Conservation (phyloP, 176 grass and related monocot species). For the Eragrostis nindensis region DNA sequence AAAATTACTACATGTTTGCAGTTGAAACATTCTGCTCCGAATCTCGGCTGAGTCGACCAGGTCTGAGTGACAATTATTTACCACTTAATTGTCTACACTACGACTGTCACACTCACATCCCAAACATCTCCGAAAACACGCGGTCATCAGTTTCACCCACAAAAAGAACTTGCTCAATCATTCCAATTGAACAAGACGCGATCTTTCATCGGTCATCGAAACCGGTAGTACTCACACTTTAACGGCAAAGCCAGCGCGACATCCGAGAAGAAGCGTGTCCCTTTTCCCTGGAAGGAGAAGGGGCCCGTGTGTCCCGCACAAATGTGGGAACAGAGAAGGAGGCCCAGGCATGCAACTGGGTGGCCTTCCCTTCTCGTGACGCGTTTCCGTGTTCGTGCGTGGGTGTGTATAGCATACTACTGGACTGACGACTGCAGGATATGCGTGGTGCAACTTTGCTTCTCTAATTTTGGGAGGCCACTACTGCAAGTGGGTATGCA, state of each 20-base stretch:
- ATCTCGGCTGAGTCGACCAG: not conserved
- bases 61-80: not conserved
- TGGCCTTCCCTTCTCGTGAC: not conserved
- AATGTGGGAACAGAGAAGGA: conserved; percentile 1
- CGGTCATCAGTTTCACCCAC: not conserved
- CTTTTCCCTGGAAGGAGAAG: conserved; percentile 9
- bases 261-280: conserved; percentile 29
- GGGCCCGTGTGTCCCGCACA: conserved; percentile 36
- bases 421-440: not conserved
- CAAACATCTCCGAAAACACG: not conserved
- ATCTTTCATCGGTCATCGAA: not conserved
- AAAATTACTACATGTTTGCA: not conserved
- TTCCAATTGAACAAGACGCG: not conserved
- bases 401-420: not conserved
- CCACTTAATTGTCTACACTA: not conserved
- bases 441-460: not conserved
- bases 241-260: conserved; percentile 9
- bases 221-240: not conserved
- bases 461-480: not conserved
- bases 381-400: not conserved
- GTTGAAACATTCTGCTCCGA: not conserved
- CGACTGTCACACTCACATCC: not conserved
- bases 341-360: conserved; percentile 13
- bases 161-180: not conserved
- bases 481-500: not conserved